Conservation (phyloP, 2,329 filamentous ascomycete species). For the Phialemoniopsis sp. region DNA sequence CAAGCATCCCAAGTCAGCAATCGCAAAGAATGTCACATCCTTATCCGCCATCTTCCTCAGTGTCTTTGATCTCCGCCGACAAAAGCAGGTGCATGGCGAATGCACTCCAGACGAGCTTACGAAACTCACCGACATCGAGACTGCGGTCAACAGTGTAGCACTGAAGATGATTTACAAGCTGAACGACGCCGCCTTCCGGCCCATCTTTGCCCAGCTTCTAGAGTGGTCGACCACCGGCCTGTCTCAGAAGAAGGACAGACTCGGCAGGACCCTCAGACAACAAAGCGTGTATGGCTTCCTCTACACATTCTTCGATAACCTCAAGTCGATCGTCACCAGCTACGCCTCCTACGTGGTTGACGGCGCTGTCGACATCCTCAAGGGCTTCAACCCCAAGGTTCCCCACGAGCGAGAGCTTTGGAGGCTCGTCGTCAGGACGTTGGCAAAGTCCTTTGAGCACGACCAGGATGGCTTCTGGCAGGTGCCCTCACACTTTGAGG, state of each 20-base stretch:
- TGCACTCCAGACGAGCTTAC: not conserved
- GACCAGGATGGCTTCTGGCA: constrained; percentile 98
- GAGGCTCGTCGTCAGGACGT: constrained; percentile 64
- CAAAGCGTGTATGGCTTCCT: constrained; percentile 82
- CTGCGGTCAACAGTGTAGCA: constrained; percentile 61
- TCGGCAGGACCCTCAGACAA: constrained; percentile 57
- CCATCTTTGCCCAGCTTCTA: constrained; percentile 81
- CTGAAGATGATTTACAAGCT: constrained; percentile 95
- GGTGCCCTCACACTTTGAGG: constrained; percentile 78
- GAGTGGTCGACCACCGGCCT: constrained; percentile 69
- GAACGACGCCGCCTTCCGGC: constrained; percentile 89
- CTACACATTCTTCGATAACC: constrained; percentile 71
- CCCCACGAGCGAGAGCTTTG: constrained; percentile 59
- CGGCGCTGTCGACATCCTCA: constrained; percentile 62
- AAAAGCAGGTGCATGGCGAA: constrained; percentile 26
- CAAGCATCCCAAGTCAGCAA: constrained; percentile 70
- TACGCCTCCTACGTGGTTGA: constrained; percentile 86
- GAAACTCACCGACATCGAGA: constrained; percentile 57
- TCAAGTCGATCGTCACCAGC: constrained; percentile 91
- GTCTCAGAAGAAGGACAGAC: constrained; percentile 52
- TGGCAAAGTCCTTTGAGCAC: constrained; percentile 75
- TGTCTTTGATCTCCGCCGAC: constrained; percentile 61
- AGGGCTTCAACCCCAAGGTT: constrained; percentile 33
- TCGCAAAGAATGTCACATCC: constrained; percentile 69
- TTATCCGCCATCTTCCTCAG: constrained; percentile 63